Conservation (phyloP, 2,329 filamentous ascomycete species). For the Lachnellula subtilissima region DNA sequence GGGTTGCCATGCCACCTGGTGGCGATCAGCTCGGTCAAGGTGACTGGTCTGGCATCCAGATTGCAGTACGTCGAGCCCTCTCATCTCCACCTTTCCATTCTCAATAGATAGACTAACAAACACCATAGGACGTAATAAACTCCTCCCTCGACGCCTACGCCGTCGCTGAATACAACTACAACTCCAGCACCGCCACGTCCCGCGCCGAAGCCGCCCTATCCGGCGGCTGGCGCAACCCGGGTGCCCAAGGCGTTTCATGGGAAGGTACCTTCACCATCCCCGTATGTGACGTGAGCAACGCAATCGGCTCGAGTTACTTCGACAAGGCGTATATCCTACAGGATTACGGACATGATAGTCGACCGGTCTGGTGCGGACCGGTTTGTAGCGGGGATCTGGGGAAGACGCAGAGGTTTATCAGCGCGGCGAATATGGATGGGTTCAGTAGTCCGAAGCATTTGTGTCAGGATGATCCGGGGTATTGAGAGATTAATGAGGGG, state of each 20-base stretch:
- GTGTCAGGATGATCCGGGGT: not conserved
- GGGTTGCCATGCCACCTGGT: not conserved
- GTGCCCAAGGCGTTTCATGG: not conserved
- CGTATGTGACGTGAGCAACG: not conserved
- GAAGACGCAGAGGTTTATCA: not conserved
- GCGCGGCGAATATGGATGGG: not conserved
- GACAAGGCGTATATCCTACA: not conserved
- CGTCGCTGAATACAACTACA: not conserved
- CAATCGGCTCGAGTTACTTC: not conserved
- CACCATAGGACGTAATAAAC: not conserved
- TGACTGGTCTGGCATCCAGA: not conserved
- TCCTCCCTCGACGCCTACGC: not conserved
- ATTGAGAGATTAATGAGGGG: not conserved
- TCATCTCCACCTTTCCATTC: not conserved
- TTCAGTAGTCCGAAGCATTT: conserved; percentile 1
- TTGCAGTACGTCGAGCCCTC: not conserved
- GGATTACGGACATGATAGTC: not conserved
- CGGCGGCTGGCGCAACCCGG: not conserved
- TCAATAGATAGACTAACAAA: not conserved
- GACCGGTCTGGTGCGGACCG: not conserved
- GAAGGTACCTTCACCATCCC: conserved; percentile 4
- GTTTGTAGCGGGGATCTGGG: not conserved
- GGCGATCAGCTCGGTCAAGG: not conserved
- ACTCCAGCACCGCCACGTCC: not conserved
- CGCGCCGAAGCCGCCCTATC: not conserved